phyloP scores from a whole-genome alignment of 2,329 filamentous ascomycete genomes.

The Diaporthe nobilis region DNA sequence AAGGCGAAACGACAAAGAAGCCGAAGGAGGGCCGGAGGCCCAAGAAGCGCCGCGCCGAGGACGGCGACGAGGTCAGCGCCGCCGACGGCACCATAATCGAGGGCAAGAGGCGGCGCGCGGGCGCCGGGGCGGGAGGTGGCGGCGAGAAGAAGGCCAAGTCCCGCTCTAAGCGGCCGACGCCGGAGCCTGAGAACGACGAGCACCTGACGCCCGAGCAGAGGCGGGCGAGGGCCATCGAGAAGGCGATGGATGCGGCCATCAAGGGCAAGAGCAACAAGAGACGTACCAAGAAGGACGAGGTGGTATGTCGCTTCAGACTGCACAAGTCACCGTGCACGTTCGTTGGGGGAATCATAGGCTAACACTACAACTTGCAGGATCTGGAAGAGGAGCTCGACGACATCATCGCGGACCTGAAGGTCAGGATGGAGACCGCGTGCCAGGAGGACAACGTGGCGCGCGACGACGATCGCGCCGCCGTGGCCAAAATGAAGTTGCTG shows the following conservation, averaged over 20 bases:
- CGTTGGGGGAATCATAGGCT: not conserved
- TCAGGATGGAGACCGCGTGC: conserved; percentile 91
- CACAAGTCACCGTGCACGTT: not conserved
- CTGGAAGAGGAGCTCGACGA: conserved; percentile 92
- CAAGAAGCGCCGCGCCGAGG: conserved; percentile 72
- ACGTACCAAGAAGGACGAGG: conserved; percentile 87
- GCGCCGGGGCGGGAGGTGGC: conserved; percentile 52
- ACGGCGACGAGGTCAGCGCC: conserved; percentile 57
- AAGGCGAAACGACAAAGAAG: conserved; percentile 77
- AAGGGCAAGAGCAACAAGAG: conserved; percentile 81
- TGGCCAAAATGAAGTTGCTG: conserved; percentile 93
- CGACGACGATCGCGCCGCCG: conserved; percentile 82
- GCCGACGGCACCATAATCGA: conserved; percentile 60
- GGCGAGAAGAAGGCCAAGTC: conserved; percentile 64
- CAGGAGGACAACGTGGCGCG: conserved; percentile 88
- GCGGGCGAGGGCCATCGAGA: conserved; percentile 85
- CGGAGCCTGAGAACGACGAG: conserved; percentile 78
- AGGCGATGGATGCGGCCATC: conserved; percentile 88
- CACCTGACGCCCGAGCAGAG: conserved; percentile 87
- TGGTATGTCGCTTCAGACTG: conserved; percentile 70
- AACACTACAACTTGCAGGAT: conserved; percentile 69
- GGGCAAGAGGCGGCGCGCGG: conserved; percentile 61
- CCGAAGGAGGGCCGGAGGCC: conserved; percentile 80
- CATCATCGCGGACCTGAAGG: conserved; percentile 88
- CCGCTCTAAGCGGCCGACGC: conserved; percentile 54